These are phyloP conservation scores for Cercospora beticola DNA, from an alignment of 2,329 filamentous ascomycete genomes.

Conservation along the genomic window DNA sequence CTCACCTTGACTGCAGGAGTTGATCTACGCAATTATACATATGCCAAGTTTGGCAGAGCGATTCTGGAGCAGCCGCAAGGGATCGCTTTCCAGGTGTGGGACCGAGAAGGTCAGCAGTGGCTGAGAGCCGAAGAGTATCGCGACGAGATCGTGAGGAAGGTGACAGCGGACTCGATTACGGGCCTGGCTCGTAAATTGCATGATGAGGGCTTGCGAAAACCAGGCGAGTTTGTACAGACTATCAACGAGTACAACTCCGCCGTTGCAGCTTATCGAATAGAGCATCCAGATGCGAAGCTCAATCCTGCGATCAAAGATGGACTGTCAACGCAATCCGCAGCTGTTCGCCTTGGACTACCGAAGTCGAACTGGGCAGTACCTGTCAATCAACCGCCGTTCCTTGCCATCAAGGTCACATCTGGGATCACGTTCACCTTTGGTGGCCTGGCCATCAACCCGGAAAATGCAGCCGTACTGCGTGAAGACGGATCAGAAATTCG, in stretches of 20 bases:
- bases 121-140: conserved; percentile 63
- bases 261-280: conserved; percentile 48
- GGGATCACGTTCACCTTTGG: conserved; percentile 71
- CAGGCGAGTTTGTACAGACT: conserved; percentile 52
- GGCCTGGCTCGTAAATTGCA: conserved; percentile 56
- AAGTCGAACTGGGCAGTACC: conserved; percentile 69
- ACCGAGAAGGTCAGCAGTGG: conserved; percentile 53
- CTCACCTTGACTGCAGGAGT: conserved; percentile 36
- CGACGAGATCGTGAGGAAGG: conserved; percentile 56
- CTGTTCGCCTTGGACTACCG: conserved; percentile 46
- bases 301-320: conserved; percentile 63
- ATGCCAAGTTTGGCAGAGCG: conserved; percentile 63
- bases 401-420: conserved; percentile 63
- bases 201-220: conserved; percentile 49
- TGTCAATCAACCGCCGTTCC: conserved; percentile 57
- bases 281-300: conserved; percentile 51
- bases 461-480: conserved; percentile 55
- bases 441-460: conserved; percentile 57
- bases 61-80: conserved; percentile 61
- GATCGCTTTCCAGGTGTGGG: conserved; percentile 66
- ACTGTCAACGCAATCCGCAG: conserved; percentile 58
- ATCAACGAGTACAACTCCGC: conserved; percentile 60
- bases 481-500: conserved; percentile 48
- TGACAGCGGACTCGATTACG: conserved; percentile 53
- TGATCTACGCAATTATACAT: conserved; percentile 66